Evolutionary conservation across 1,284 basidiomycete genomes (phyloP).

Genomic region (Malassezia arunalokei): DNA sequence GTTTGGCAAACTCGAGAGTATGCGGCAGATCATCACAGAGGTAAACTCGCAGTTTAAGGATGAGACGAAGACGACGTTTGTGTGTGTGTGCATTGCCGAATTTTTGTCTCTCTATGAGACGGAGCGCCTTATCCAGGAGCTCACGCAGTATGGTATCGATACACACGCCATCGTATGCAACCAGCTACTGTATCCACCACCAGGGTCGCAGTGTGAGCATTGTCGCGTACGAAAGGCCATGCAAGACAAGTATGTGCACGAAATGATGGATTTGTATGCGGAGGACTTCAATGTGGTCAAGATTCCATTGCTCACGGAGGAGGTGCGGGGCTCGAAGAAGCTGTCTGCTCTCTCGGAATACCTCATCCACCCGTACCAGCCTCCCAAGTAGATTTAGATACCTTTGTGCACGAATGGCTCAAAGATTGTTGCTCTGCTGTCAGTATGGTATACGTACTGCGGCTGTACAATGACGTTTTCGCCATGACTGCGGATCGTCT

Average conservation of each 20-base stretch:
- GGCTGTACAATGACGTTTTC: conserved; percentile 25
- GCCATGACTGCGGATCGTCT: conserved; percentile 29
- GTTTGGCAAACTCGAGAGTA: conserved; percentile 93
- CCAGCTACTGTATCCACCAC: conserved; percentile 83
- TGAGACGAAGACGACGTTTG: conserved; percentile 88
- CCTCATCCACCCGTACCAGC: conserved; percentile 33
- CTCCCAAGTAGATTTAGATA: conserved; percentile 16
- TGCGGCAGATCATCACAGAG: conserved; percentile 93
- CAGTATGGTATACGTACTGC: conserved; percentile 21
- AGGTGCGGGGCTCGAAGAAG: conserved; percentile 87
- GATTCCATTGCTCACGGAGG: conserved; percentile 85
- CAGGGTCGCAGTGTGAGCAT: conserved; percentile 84
- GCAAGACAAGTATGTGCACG: conserved; percentile 58
- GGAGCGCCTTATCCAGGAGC: conserved; percentile 87
- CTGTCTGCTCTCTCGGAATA: conserved; percentile 55
- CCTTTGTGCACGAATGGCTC: conserved; percentile 7
- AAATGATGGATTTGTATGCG: conserved; percentile 44
- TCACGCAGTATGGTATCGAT: conserved; percentile 92
- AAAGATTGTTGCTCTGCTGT: conserved; percentile 13
- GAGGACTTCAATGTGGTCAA: conserved; percentile 49
- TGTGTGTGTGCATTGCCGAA: conserved; percentile 96
- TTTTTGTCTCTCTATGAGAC: conserved; percentile 97
- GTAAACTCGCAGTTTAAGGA: conserved; percentile 99
- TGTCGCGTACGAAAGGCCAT: conserved; percentile 87
- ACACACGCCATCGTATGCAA: conserved; percentile 98